phyloP scores from a whole-genome alignment of 305 asterid species.

The Lippia alba region DNA sequence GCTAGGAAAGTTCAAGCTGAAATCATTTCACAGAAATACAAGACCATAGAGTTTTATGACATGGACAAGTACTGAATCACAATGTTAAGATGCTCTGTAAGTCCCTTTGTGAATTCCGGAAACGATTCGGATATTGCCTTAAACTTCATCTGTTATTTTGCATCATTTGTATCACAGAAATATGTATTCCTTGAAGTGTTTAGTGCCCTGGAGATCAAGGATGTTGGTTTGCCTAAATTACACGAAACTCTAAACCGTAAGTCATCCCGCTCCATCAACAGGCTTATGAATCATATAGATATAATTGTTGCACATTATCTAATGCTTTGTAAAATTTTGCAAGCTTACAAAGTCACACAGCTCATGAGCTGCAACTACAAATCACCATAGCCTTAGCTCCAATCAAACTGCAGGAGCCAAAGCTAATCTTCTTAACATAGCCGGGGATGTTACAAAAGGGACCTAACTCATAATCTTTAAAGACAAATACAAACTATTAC shows the following conservation, averaged over 20 bases:
- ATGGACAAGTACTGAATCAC: slow-evolving; percentile 44
- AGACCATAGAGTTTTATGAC: slow-evolving; percentile 75
- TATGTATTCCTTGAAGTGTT: no score
- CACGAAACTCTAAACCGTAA: slow-evolving; percentile 52
- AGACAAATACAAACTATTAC: background rate
- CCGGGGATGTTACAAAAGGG: background rate
- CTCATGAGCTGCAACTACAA: background rate
- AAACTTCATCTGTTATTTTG: no score
- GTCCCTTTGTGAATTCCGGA: slow-evolving; percentile 29
- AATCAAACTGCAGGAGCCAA: background rate
- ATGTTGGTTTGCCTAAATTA: slow-evolving; percentile 65
- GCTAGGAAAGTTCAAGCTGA: slow-evolving; percentile 94
- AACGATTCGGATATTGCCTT: background rate
- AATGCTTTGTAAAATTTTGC: background rate
- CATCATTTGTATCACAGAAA: no score
- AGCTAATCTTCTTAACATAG: no score
- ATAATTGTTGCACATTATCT: background rate
- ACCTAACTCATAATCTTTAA: background rate
- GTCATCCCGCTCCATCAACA: no score
- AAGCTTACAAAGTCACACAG: slow-evolving; percentile 6
- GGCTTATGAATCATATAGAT: no score
- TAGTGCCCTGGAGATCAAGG: slow-evolving; percentile 76
- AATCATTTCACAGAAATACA: slow-evolving; percentile 91
- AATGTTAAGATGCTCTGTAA: background rate
- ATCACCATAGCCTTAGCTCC: background rate